Base-by-base conservation (phyloP, 78 protist species). In the Anaeramoeba ignava region DNA sequence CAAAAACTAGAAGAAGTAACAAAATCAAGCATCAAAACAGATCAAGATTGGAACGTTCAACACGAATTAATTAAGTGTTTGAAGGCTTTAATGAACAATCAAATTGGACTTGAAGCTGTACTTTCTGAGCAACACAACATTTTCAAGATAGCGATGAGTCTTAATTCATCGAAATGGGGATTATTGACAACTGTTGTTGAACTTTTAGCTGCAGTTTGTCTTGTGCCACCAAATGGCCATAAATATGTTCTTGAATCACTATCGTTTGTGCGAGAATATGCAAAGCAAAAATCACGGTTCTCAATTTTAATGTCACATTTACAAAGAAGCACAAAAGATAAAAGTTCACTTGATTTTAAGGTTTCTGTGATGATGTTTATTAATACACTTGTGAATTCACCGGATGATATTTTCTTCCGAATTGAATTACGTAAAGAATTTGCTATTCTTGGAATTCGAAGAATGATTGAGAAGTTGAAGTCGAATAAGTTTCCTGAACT, bases 171-270 rank as follows among this genome's bases (percentile, higher is more conserved):
- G 36, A 54, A 54, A 17, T 54, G 73, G 73, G 17, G 17, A 8
- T 54, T 27, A 8, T 17, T 54, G 73, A 54, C 8, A 54, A 54
- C 8, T 8, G 73, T 54, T 54, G 8, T 54, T 8, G 73, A 54
- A 54, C 17, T 54, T 8, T 54, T 54, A 17, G 17, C 73, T 54
- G 73, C 17, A 54, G 17, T 54, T 17, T 54, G 36, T 54, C 36
- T 54, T 54, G 73, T 54, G 73, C 73, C 73, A 54, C 73, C 73
- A 8, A 54, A 54, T 54, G 73, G 73, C 36, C 73, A 54, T 54
- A 8, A 17, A 27, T 54, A 54, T 17, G 8, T 8, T 17, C 73
- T 54, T 54, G 73, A 54, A 17, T 8, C 36, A 17, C 73, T 54
- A 8, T 27, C 36, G 8, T 54, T 27, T 54, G 8, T 54, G 73